Conservation (phyloP, 129 eudicot genomes). For the Centrapalus pauciflorus region DNA sequence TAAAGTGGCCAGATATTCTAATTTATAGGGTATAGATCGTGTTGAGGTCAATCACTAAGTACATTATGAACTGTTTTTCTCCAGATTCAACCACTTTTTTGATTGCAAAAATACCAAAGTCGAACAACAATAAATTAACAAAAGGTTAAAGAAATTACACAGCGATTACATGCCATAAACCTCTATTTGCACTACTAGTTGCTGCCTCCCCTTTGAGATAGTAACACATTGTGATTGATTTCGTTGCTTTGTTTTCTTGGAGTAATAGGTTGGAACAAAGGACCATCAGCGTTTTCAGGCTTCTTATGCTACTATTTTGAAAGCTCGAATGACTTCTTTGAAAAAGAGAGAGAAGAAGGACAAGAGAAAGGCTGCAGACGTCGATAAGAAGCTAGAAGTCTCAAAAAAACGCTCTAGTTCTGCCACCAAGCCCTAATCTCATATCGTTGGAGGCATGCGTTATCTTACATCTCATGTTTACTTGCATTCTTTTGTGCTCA, state of each 20-base stretch:
- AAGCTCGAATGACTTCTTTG: constrained; percentile 86
- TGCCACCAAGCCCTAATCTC: constrained; percentile 26
- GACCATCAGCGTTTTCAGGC: constrained; percentile 99
- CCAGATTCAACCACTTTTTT: too few species aligned
- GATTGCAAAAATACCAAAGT: too few species aligned
- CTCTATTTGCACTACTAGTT: not conserved
- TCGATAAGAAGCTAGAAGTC: constrained; percentile 45
- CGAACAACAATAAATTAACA: too few species aligned
- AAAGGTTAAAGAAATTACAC: too few species aligned
- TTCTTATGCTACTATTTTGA: constrained; percentile 75
- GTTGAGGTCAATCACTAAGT: too few species aligned
- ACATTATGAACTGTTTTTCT: too few species aligned
- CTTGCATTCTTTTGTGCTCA: constrained; percentile 12
- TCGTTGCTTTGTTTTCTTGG: not conserved
- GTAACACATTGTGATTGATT: not conserved
- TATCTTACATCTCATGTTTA: not conserved
- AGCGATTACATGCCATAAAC: too few species aligned
- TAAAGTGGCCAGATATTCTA: too few species aligned
- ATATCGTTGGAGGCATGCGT: constrained; percentile 1
- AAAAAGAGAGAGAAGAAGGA: constrained; percentile 94
- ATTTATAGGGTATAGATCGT: too few species aligned
- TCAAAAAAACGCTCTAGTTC: constrained; percentile 44
- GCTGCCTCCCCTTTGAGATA: not conserved
- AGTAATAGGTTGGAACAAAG: constrained; percentile 60
- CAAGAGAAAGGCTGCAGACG: constrained; percentile 65